Base-by-base conservation (phyloP, 2,329 filamentous ascomycete species). In the Lachnellula cervina region DNA sequence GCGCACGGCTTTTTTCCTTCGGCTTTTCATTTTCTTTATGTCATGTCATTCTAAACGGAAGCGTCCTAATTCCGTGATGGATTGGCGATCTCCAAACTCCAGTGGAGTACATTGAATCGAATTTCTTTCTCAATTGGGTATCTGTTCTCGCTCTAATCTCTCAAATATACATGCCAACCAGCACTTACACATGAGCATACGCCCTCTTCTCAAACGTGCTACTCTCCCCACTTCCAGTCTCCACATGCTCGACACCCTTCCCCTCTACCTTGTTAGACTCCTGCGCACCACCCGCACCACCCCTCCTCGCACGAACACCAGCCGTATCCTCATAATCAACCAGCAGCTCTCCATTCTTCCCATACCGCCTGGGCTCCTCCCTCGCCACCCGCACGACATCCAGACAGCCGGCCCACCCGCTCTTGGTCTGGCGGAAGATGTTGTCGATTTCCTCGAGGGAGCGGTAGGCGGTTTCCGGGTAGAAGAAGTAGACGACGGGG, bases 371-470 rank as follows among this genome's bases (percentile, higher is more conserved):
- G 0, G 82, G 81, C 69, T 82, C 80, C 6, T 77, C 66, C 35
- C 65, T 64, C 2, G 76, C 76, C 16, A 72, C 66, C 23, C 64
- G 57, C 13, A 79, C 76, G 13, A 78, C 73, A 16, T 69, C 66
- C 51, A 78, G 70, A 59, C 70, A 72, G 32, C 70, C 73, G 4
- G 54, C 50, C 52, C 52, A 57, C 2, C 61, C 61, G 3, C 34
- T 42, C 21, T 72, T 71, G 1, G 79, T 78, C 65, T 83, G 81
- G 60, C 79, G 76, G 71, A 85, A 86, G 64, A 86, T 84, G 62
- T 70, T 72, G 63, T 87, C 83, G 79, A 87, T 86, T 66, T 87
- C 83, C 68, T 87, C 83, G 19, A 87, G 77, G 1, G 78, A 81
- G 42, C 83, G 76, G 65, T 82, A 82, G 1, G 80, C 80, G 9